Base-by-base conservation (phyloP, 1,284 basidiomycete species). In the Sanghuangporus sanghuang region DNA sequence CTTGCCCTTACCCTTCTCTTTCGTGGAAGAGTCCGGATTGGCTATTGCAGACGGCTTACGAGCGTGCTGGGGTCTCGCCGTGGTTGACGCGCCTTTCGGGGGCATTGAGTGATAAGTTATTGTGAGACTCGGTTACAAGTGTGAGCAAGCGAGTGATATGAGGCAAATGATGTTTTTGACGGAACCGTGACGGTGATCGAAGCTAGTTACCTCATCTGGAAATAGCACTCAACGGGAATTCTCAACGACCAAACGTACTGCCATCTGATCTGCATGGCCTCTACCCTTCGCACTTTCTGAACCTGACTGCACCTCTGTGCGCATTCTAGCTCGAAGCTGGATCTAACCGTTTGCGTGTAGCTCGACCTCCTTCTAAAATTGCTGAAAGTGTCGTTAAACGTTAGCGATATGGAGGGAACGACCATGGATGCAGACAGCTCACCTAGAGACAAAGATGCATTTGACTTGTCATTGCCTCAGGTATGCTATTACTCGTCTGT, bases 1-100 rank as follows among this genome's bases (percentile, higher is more conserved):
- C 21, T 61, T 64, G 57, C 57, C 52, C 64, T 69, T 64, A 63
- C 71, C 71, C 57, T 59, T 59, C 27, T 61, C 68, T 52, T 68
- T 38, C 5, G 66, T 58, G 16, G 3, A 32, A 23, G 23, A 2
- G 23, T 23, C 23, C 27, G 23, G 67, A 9, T 40, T 52, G 35
- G 21, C 53, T 11, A 46, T 6, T n/a, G 50, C 39, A n/a, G 59
- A 57, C 27, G 59, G 59, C 42, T 64, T 64, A 14, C 63, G 63
- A 9, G 44, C 35, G 32, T 60, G 52, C 23, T 40, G 56, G 23
- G 38, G 48, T 14, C 14, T 11, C 21, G 48, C 36, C 27, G 32
- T 52, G 36, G 23, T 21, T 35, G 49, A 36, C 11, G 57, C 44
- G 16, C 44, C 50, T 39, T 60, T 64, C 54, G 63, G 63, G 44